A percentile compares a stretch with the other conserved stretches of the same genome.
Conservation (phyloP, 495 filamentous ascomycete genomes). For the Talaromyces trachyspermus region DNA sequence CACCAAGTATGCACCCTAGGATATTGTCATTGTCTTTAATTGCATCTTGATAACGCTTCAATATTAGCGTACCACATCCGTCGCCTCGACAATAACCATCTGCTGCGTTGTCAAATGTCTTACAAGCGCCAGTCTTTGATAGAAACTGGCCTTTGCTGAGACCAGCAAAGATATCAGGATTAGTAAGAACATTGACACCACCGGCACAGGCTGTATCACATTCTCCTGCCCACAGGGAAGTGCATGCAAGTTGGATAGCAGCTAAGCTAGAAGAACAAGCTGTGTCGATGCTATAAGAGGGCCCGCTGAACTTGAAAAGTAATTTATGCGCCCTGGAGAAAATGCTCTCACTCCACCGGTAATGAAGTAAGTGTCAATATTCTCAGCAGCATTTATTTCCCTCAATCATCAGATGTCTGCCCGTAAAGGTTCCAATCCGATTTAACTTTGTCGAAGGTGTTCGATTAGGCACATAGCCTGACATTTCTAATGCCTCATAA, state of each 20-base stretch:
- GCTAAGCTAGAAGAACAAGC: conserved; percentile 60
- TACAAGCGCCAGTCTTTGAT: conserved; percentile 58
- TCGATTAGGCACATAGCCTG: conserved; percentile 78
- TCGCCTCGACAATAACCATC: conserved; percentile 76
- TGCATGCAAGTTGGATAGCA: conserved; percentile 53
- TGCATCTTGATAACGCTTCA: conserved; percentile 71
- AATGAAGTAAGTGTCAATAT: conserved; percentile 36
- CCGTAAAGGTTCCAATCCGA: conserved; percentile 33
- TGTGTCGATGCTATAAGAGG: conserved; percentile 65
- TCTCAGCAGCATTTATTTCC: conserved; percentile 27
- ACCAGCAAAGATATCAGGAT: conserved; percentile 62
- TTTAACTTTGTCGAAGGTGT: conserved; percentile 75
- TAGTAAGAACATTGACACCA: conserved; percentile 61
- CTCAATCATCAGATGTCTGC: conserved; percentile 27
- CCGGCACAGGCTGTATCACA: conserved; percentile 68
- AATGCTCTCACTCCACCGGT: conserved; percentile 32
- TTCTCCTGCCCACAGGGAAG: conserved; percentile 57
- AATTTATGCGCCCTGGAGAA: conserved; percentile 25
- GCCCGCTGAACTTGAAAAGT: conserved; percentile 59
- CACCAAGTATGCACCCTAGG: conserved; percentile 57
- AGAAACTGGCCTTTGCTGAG: conserved; percentile 64
- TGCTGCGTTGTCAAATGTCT: conserved; percentile 64
- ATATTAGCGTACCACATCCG: conserved; percentile 58
- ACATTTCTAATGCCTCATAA: conserved; percentile 87
- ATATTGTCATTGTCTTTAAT: conserved; percentile 64